Evolutionary conservation across 805 yeast genomes (phyloP), one percentile per base, ranked within the genome.

Genomic region (Pichia occidentalis): DNA sequence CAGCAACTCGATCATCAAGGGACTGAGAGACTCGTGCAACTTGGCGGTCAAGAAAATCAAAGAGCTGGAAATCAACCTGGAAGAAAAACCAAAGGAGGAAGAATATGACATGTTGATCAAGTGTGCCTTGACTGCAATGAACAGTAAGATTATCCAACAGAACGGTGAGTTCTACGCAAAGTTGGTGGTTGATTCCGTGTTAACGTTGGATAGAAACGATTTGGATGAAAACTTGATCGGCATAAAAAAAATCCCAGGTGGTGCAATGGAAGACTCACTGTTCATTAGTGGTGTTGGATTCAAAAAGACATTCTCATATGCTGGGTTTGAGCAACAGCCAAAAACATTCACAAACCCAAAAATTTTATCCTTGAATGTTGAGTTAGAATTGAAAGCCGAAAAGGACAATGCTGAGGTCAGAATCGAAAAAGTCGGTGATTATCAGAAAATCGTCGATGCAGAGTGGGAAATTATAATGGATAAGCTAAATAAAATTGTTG

Each of bases 271-370:
- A 58, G 97, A 92, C 53, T 83, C 97, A 9, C 56, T 77, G 45
- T 84, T 87, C 51, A 75, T 92, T 36, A 75, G 85, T 51, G 98
- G 98, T 57, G 97, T 92, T 44, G 98, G 97, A 3, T 92, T 92
- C 65, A 86, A 92, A 57, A 92, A 92, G 67, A 88, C 98, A 0
- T 92, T 92, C 54, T 82, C 97, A 19, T 92, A 92, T 54, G 98
- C 98, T 32, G 98, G 98, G 3, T 92, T 92, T 59, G 98, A 92
- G 64, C 98, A 92, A 68, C 98, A 92, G 64, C 98, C 98, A 36
- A 92, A 92, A 63, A 63, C 60, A 36, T 86, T 92, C 59, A 52
- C 53, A 14, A 69, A 85, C 60, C 96, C 98, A 32, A 85, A 80
- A 61, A 77, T 92, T 46, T 67, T 92, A 40, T 75, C 80, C 51